Percentiles rank a stretch among this genome's conserved stretches.
Evolutionary conservation across 1,284 basidiomycete genomes (phyloP).

Genomic region (Stygiomarasmius scandens): DNA sequence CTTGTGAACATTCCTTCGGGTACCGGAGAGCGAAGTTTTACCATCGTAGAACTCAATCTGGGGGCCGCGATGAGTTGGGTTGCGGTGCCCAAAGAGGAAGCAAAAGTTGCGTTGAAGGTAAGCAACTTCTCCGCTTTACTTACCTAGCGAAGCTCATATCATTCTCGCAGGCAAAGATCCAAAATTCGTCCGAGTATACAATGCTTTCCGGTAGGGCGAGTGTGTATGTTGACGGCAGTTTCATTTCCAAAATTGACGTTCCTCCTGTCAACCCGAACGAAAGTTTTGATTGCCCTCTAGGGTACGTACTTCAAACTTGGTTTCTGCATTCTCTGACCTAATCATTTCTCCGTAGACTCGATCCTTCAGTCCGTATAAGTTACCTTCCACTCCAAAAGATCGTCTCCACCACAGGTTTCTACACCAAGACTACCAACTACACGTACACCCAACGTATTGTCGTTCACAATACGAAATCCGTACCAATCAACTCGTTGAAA

Average conservation of each 20-base stretch:
- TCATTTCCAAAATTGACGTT: constrained; percentile 33
- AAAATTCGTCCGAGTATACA: constrained; percentile 40
- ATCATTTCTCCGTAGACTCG: constrained; percentile 4
- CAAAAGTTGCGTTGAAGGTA: constrained; percentile 32
- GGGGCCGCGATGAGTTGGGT: constrained; percentile 38
- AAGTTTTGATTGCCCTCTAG: constrained; percentile 36
- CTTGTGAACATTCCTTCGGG: constrained; percentile 36
- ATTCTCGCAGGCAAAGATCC: constrained; percentile 34
- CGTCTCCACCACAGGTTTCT: constrained; percentile 1
- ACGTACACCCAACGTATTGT: constrained; percentile 9
- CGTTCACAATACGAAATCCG: constrained; percentile 12
- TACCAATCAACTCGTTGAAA: constrained; percentile 2
- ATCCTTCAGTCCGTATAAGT: constrained; percentile 11
- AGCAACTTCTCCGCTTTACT: background rate
- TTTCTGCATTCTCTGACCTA: background rate
- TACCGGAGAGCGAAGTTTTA: constrained; percentile 32
- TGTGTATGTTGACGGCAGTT: constrained; percentile 43
- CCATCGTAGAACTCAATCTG: constrained; percentile 32
- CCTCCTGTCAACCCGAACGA: constrained; percentile 38
- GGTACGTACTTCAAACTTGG: constrained; percentile 26
- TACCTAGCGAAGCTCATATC: background rate
- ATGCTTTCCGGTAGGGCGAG: constrained; percentile 34
- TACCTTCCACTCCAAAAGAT: constrained; percentile 11
- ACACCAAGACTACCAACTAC: constrained; percentile 3
- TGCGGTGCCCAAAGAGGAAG: constrained; percentile 36